phyloP scores from a whole-genome alignment of 1,284 basidiomycete species.

The Fistulinella staudtii region DNA sequence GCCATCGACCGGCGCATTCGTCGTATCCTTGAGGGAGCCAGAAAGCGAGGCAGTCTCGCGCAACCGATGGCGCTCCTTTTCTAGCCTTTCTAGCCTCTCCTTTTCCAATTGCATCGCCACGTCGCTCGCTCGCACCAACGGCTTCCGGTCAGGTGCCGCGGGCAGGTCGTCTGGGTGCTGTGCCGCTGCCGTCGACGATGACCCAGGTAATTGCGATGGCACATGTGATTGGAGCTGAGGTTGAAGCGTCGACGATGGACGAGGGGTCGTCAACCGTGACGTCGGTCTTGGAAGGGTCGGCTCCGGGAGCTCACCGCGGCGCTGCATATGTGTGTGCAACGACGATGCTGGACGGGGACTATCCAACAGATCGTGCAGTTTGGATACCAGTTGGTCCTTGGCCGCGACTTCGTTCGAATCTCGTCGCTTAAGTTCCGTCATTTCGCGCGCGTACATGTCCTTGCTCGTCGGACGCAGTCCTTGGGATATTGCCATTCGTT shows the following conservation, averaged over 20 bases:
- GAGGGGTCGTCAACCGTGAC: conserved; percentile 21
- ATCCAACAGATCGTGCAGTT: conserved; percentile 29
- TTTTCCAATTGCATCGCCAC: conserved; percentile 34
- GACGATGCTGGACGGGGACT: conserved; percentile 25
- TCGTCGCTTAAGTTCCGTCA: conserved; percentile 21
- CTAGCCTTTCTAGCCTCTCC: conserved; percentile 24
- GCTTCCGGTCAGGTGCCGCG: conserved; percentile 17
- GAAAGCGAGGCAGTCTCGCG: conserved; percentile 14
- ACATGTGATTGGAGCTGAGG: too few species aligned
- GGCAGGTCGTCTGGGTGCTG: conserved; percentile 20
- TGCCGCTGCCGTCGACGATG: conserved; percentile 10
- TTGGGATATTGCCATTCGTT: conserved; percentile 14
- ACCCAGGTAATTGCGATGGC: conserved; percentile 8
- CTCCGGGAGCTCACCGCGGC: conserved; percentile 20
- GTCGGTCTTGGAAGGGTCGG: conserved; percentile 18
- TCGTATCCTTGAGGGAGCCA: conserved; percentile 29
- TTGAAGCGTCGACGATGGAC: conserved; percentile 19
- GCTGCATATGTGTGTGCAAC: conserved; percentile 23
- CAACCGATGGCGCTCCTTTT: conserved; percentile 28
- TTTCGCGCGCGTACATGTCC: conserved; percentile 14
- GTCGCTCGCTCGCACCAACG: conserved; percentile 33
- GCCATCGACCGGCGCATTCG: conserved; percentile 21
- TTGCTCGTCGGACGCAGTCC: conserved; percentile 19
- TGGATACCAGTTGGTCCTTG: conserved; percentile 31
- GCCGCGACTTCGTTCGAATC: conserved; percentile 21